These are phyloP conservation scores for Themeda triandra DNA, from an alignment of 176 grass and related monocot species.

Conservation along the genomic window DNA sequence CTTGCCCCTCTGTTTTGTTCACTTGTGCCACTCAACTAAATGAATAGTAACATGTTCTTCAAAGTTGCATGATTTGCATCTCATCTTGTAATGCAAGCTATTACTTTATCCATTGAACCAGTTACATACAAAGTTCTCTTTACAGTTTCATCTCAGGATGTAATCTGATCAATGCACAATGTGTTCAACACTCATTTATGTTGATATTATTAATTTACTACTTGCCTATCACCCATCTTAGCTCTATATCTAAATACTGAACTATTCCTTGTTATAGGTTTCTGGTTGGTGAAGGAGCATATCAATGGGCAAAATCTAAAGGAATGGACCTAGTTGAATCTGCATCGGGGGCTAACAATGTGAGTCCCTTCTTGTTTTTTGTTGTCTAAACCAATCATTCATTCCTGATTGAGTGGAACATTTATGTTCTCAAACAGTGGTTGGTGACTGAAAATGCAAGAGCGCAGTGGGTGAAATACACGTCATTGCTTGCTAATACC, in stretches of 20 bases:
- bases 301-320: slow-evolving; percentile 72
- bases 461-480: slow-evolving; percentile 80
- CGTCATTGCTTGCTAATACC: slow-evolving; percentile 58
- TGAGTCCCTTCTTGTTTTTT: slow-evolving; percentile 25
- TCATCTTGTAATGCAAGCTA: slow-evolving; percentile 11
- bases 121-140: slow-evolving; percentile 7
- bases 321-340: slow-evolving; percentile 50
- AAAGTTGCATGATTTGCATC: background rate
- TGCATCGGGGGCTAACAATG: slow-evolving; percentile 49
- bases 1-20: background rate
- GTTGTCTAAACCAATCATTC: background rate
- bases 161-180: background rate
- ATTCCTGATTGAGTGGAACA: background rate
- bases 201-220: background rate
- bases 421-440: slow-evolving; percentile 63
- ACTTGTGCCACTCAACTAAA: background rate
- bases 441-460: slow-evolving; percentile 84
- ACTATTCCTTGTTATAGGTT: slow-evolving; percentile 56
- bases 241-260: slow-evolving; percentile 2
- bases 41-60: background rate
- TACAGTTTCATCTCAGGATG: background rate
- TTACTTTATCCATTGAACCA: background rate
- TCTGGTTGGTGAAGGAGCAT: slow-evolving; percentile 84
- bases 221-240: background rate
- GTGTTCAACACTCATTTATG: background rate